phyloP scores from a whole-genome alignment of 495 filamentous ascomycete genomes.

The Neurospora sp. region DNA sequence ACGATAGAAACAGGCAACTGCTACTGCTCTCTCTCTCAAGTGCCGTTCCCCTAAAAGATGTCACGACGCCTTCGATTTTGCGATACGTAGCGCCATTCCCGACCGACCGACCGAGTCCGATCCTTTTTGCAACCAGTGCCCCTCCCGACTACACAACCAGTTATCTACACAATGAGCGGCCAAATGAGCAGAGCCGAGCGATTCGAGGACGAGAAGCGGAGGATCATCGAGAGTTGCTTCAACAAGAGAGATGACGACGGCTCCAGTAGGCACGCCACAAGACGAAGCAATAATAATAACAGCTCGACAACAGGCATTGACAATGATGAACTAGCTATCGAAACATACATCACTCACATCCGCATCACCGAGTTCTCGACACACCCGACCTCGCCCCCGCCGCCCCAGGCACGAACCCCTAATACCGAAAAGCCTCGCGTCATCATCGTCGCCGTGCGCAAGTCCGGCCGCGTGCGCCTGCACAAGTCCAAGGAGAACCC shows the following conservation, averaged over 20 bases:
- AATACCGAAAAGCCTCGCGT: slow-evolving; percentile 79
- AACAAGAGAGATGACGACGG: slow-evolving; percentile 76
- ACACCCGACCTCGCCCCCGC: slow-evolving; percentile 77
- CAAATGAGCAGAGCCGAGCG: slow-evolving; percentile 64
- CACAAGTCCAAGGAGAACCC: slow-evolving; percentile 94
- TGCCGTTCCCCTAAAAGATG: not conserved
- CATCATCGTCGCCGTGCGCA: slow-evolving; percentile 85
- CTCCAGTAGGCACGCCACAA: slow-evolving; percentile 46
- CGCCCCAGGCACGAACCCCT: slow-evolving; percentile 51
- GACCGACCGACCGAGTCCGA: not conserved
- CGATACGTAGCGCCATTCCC: not conserved
- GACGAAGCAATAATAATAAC: not conserved
- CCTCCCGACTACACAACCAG: not conserved
- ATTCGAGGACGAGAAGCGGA: slow-evolving; percentile 91
- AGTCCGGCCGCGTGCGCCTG: slow-evolving; percentile 84
- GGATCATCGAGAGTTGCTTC: slow-evolving; percentile 90
- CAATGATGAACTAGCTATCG: slow-evolving; percentile 31
- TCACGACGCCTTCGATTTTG: not conserved
- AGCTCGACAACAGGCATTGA: not conserved
- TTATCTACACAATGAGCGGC: slow-evolving; percentile 21
- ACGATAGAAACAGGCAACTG: not conserved
- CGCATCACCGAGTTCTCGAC: slow-evolving; percentile 73
- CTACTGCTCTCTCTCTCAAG: not conserved
- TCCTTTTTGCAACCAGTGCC: not conserved
- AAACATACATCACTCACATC: slow-evolving; percentile 97